These are phyloP conservation scores for Fusarium sp. DNA, from an alignment of 2,329 filamentous ascomycete genomes.

Conservation along the genomic window DNA sequence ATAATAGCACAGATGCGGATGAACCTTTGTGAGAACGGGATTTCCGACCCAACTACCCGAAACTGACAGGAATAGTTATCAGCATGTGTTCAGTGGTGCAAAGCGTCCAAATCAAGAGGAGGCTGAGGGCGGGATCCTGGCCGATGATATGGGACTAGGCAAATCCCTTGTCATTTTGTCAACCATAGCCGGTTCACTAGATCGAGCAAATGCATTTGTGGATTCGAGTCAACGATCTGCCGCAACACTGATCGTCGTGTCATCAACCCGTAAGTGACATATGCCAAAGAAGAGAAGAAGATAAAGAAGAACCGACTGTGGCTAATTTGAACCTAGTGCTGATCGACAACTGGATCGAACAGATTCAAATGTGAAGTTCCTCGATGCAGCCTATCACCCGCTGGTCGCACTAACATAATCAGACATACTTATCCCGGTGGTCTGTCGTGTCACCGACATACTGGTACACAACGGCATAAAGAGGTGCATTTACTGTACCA, in stretches of 20 bases:
- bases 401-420: fast-evolving
- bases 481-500: not conserved
- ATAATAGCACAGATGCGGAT: not conserved
- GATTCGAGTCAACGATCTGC: not conserved
- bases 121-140: not conserved
- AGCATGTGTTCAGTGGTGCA: not conserved
- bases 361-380: fast-evolving
- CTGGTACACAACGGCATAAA: not conserved
- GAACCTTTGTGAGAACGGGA: not conserved
- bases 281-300: not conserved
- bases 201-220: not conserved
- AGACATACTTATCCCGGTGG: not conserved
- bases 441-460: not conserved
- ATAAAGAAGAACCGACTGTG: fast-evolving
- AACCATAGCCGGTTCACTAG: not conserved
- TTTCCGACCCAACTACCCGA: fast-evolving
- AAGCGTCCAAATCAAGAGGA: not conserved
- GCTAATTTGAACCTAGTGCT: not conserved
- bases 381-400: fast-evolving
- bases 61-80: fast-evolving
- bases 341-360: not conserved
- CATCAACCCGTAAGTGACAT: not conserved
- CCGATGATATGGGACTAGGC: not conserved
- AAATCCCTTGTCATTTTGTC: not conserved
- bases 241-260: fast-evolving